Percentiles rank a stretch among this genome's conserved stretches.
Evolutionary conservation across 2,329 filamentous ascomycete species (phyloP).

Genomic region (Talaromyces sp.): DNA sequence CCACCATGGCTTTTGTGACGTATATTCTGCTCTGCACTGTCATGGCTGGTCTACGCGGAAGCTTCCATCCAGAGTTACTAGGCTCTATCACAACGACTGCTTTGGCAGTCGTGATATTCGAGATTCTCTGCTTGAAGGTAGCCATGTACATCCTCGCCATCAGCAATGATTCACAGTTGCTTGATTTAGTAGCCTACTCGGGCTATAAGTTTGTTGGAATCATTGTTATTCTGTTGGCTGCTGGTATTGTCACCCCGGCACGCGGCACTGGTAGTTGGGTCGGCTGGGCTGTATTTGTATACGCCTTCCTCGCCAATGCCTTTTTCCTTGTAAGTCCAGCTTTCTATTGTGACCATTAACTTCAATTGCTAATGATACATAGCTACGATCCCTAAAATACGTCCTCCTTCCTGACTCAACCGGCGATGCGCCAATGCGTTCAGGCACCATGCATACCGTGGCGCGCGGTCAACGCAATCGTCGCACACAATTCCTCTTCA

Average conservation of each 20-base stretch:
- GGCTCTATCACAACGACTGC: constrained; percentile 85
- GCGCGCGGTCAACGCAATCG: constrained; percentile 82
- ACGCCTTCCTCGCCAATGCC: constrained; percentile 90
- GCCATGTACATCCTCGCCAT: constrained; percentile 93
- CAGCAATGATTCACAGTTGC: constrained; percentile 85
- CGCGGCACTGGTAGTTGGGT: constrained; percentile 82
- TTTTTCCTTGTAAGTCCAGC: constrained; percentile 74
- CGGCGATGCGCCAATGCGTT: constrained; percentile 59
- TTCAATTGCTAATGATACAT: constrained; percentile 1
- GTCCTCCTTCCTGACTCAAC: constrained; percentile 85
- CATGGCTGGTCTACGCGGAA: constrained; percentile 80
- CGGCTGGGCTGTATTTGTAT: constrained; percentile 83
- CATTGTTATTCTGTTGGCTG: constrained; percentile 78
- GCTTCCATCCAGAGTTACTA: constrained; percentile 90
- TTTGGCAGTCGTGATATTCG: constrained; percentile 75
- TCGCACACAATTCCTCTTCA: constrained; percentile 85
- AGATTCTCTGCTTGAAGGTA: constrained; percentile 85
- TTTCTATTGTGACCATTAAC: not conserved
- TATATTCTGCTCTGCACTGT: constrained; percentile 94
- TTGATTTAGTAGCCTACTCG: constrained; percentile 92
- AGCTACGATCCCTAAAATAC: constrained; percentile 94
- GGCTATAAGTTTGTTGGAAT: constrained; percentile 99
- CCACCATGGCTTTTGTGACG: constrained; percentile 94
- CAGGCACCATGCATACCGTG: constrained; percentile 63
- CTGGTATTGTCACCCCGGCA: constrained; percentile 73